Percentiles rank a stretch among this genome's conserved stretches.
Evolutionary conservation across 371 early-diverging fungal species (phyloP).

Genomic region (Sporodiniella umbellata): DNA sequence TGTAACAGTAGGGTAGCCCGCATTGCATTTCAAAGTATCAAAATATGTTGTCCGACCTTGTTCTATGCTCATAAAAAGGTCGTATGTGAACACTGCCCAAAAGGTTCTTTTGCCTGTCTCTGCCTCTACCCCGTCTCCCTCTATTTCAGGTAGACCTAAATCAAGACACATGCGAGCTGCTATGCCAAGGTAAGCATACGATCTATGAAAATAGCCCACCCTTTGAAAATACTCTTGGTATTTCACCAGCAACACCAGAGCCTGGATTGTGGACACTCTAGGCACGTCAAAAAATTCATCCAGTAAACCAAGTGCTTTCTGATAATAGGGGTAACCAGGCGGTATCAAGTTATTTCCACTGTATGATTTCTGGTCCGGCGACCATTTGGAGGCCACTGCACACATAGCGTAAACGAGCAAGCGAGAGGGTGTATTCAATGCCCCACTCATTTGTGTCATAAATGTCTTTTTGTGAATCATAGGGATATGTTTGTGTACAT

Average conservation of each 20-base stretch:
- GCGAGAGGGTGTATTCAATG: constrained; percentile 44
- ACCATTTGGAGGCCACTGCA: constrained; percentile 54
- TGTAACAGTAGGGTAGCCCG: constrained; percentile 38
- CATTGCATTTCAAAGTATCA: constrained; percentile 26
- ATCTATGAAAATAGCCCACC: constrained; percentile 35
- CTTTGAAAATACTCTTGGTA: constrained; percentile 59
- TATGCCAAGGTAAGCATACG: constrained; percentile 38
- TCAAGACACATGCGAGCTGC: constrained; percentile 79
- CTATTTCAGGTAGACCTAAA: constrained; percentile 48
- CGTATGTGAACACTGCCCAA: constrained; percentile 41
- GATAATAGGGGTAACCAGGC: constrained; percentile 39
- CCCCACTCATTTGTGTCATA: constrained; percentile 40
- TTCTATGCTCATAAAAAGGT: constrained; percentile 42
- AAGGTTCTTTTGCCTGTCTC: constrained; percentile 42
- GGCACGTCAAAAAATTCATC: constrained; percentile 70
- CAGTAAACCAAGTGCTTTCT: constrained; percentile 45
- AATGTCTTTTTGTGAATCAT: constrained; percentile 57
- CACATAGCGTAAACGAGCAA: constrained; percentile 57
- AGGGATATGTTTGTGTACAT: constrained; percentile 59
- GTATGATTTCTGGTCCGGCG: constrained; percentile 9
- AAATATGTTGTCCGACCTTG: constrained; percentile 37
- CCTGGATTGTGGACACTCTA: constrained; percentile 65
- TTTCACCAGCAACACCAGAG: constrained; percentile 65
- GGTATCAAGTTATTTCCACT: constrained; percentile 1
- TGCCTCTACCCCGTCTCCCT: constrained; percentile 28